Evolutionary conservation across 306 rosid genomes (phyloP).

Genomic region (Quercus variabilis): DNA sequence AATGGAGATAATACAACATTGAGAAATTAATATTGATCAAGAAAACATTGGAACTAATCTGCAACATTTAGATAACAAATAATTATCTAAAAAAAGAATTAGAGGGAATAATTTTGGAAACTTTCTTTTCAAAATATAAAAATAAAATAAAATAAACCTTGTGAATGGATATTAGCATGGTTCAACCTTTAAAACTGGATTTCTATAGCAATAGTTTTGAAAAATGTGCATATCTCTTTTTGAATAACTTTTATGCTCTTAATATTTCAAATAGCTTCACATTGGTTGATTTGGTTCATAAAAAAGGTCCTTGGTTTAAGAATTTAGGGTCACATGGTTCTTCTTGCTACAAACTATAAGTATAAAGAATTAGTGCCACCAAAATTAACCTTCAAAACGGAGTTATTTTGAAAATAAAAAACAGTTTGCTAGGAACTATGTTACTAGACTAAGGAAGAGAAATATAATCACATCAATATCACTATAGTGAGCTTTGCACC

Average conservation of each 20-base stretch:
- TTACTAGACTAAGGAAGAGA: not conserved
- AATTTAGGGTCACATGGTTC: not conserved
- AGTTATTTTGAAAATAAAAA: not conserved
- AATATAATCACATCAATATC: not conserved
- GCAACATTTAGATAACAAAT: not conserved
- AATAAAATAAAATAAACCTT: too few species aligned
- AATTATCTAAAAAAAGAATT: not conserved
- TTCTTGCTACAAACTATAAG: not conserved
- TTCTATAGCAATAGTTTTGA: too few species aligned
- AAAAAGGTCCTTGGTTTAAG: not conserved
- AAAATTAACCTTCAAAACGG: not conserved
- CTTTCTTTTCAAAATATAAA: not conserved
- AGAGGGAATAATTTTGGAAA: not conserved
- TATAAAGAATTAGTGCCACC: not conserved
- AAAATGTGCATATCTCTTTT: too few species aligned
- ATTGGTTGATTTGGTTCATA: not conserved
- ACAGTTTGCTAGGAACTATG: not conserved
- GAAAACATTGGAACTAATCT: not conserved
- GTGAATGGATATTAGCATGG: too few species aligned
- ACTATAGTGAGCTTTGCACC: not conserved
- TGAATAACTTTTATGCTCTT: not conserved
- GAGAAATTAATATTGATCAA: not conserved
- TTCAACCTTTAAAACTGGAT: too few species aligned
- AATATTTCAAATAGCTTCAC: not conserved
- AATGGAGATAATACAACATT: not conserved